Base-by-base conservation (phyloP, 306 rosid genomes). In the Ziziphus jujuba region DNA sequence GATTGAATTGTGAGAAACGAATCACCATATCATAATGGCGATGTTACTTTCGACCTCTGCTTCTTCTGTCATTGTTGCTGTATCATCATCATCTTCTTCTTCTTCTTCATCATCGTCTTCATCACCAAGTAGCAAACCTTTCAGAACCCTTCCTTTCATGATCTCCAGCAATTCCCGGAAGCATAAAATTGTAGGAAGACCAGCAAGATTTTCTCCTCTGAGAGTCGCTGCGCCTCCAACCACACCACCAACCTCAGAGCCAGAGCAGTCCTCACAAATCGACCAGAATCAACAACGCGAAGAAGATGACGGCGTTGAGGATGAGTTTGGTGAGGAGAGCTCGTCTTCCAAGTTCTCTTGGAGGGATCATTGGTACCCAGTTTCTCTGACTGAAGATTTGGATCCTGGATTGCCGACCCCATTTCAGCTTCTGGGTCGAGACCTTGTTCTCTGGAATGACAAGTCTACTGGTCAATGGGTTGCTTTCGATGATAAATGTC, bases 321-420 rank as follows among this genome's bases (percentile, higher is more conserved):
- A 78, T 36, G 91, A 81, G 19, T 24, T 61, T 3, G 72, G 68
- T 1, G 82, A 81, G 3, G 96, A 81, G 56, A 81, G 75, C 70
- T 87, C 92, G 9, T 58, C 81, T 21, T 72, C 89, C 0, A 86
- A 88, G 62, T 93, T 93, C 71, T 64, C 82, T 15, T 93, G 98
- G 98, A 90, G 90, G 69, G 98, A 86, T 84, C 96, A 93, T n/a
- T 93, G 98, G 98, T 93, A 93, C 85, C 98, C 98, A 3, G 90
- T 90, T 83, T 93, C 97, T 14, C 62, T 93, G 62, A 79, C 88
- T 20, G 98, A 93, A 77, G 98, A 92, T 83, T 81, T 92, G 75
- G 84, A 90, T 73, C 84, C 97, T 63, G 22, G 67, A 0, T 67
- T 81, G 58, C 96, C 98, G 0, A 90, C 91, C 6, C 96, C 92